Evolutionary conservation across 352 stramenopile genomes (phyloP), one percentile per base, ranked within the genome.

Genomic region (Phytophthora ramorum): DNA sequence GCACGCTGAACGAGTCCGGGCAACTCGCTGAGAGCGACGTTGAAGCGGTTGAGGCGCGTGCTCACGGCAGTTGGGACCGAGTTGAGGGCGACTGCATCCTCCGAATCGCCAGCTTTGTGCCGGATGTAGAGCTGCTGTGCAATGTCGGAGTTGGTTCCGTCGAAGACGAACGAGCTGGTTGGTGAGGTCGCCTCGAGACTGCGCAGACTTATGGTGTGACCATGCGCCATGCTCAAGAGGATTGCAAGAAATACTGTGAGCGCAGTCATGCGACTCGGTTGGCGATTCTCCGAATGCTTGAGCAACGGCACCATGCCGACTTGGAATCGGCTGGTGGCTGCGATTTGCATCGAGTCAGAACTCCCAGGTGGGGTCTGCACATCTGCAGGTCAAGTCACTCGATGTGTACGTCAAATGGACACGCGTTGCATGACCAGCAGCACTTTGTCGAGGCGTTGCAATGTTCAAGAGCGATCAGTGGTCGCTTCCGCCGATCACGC

Each of bases 111-210:
- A 9, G 65, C 64, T 34, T 57, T 54, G 32, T 71, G 47, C 1
- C 62, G 72, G 32, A 56, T 51, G 62, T 80, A 80, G 10, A 77
- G 65, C 49, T 81, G 73, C 40, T 68, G 65, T 5, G 73, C 69
- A 32, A 81, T 69, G 30, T 76, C 66, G 14, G 74, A 85, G 38
- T 74, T 81, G 34, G 53, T 58, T 19, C 69, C 37, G 12, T 44
- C 37, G 7, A 77, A 79, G 13, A 48, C 37, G 35, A 79, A 78
- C 2, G 54, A 66, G 2, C 7, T 34, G 44, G 47, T 37, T 12
- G 46, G 45, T 6, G 44, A 16, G 2, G 30, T 37, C n/a, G 45
- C 26, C 26, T 61, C 48, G 4, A 71, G 55, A 57, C 55, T 56
- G 14, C 55, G 48, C 17, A 65, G 19, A 12, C 7, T 34, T 2